These are phyloP conservation scores for Triticum timopheevii DNA, from an alignment of 176 grass and related monocot genomes.

Conservation along the genomic window DNA sequence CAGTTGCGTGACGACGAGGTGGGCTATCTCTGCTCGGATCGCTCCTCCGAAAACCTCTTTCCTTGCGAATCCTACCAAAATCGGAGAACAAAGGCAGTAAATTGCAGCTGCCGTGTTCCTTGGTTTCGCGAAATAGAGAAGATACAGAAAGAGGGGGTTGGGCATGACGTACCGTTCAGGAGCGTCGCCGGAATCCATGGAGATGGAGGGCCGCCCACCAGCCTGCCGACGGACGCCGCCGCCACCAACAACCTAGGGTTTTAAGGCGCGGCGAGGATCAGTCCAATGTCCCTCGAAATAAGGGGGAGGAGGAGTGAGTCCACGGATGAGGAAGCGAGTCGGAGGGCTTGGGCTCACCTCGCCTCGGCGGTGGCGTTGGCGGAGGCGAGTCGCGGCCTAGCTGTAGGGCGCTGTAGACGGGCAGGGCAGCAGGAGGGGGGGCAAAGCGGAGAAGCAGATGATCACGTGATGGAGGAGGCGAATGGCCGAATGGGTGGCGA, in stretches of 20 bases:
- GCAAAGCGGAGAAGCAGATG: not conserved
- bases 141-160: not conserved
- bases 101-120: not conserved
- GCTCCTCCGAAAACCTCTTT: not conserved
- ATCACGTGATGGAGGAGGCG: slow-evolving; percentile 1
- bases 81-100: not conserved
- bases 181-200: not conserved
- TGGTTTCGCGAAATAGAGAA: not conserved
- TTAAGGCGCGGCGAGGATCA: not conserved
- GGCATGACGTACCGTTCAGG: not conserved
- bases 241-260: not conserved
- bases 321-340: not conserved
- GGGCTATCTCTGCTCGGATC: not conserved
- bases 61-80: not conserved
- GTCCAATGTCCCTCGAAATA: not conserved
- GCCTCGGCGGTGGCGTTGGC: not conserved
- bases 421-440: not conserved
- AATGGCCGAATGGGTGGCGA: not conserved
- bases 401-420: not conserved
- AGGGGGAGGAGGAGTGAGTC: not conserved
- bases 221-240: not conserved
- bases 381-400: not conserved
- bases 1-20: not conserved
- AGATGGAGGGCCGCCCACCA: not conserved
- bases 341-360: not conserved